A percentile compares a stretch with the other conserved stretches of the same genome.
These are phyloP conservation scores for Plasmodium gonderi DNA, from an alignment of 169 alveolate species.

Conservation along the genomic window DNA sequence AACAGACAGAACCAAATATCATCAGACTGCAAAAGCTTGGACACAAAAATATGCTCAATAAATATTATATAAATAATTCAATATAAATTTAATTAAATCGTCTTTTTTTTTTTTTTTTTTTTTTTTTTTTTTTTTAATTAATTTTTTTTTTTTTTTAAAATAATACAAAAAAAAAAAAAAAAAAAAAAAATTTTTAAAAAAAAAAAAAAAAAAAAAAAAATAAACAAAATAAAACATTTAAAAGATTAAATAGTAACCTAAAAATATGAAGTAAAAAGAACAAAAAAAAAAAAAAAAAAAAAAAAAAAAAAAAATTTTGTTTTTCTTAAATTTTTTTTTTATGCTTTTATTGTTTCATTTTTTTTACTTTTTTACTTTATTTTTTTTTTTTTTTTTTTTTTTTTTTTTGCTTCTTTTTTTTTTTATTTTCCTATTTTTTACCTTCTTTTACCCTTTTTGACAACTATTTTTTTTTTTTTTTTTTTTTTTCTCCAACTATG, in stretches of 20 bases:
- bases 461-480: conserved; percentile 12
- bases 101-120: conserved; percentile 31
- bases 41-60: conserved; percentile 96
- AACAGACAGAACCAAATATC: conserved; percentile 95
- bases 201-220: not conserved
- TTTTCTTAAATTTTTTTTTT: not conserved
- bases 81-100: conserved; percentile 10
- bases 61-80: conserved; percentile 43
- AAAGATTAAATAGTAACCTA: not conserved
- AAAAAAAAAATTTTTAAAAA: conserved; percentile 16
- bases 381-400: conserved; percentile 9
- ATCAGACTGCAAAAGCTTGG: conserved; percentile 99
- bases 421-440: no score
- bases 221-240: not conserved
- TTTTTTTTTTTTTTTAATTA: conserved; percentile 20
- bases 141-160: conserved; percentile 25
- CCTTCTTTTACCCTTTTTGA: conserved; percentile 4
- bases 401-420: no score
- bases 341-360: not conserved
- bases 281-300: conserved; percentile 12
- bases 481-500: conserved; percentile 6
- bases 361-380: not conserved
- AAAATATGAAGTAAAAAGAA: conserved; percentile 3
- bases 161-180: conserved; percentile 3
- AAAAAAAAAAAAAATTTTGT: conserved; percentile 13